Conservation (phyloP, 2,329 filamentous ascomycete genomes). For the Ophiocordyceps sinensis region DNA sequence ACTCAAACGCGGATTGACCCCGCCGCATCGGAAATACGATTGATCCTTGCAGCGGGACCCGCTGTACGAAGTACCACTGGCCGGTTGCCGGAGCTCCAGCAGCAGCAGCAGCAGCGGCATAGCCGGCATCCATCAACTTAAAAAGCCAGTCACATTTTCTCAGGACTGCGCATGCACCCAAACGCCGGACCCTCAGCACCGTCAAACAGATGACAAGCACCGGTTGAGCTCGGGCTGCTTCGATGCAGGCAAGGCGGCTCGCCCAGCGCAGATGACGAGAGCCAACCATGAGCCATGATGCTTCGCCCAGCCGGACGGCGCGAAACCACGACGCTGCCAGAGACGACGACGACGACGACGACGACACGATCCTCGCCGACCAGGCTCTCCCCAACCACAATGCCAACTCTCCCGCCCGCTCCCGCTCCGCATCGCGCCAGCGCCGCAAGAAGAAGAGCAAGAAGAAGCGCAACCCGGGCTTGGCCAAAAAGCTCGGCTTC, state of each 20-base stretch:
- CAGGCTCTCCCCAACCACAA: conserved; percentile 1
- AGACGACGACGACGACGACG: background rate
- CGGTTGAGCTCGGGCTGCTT: conserved; percentile 11
- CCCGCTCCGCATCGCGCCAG: conserved; percentile 14
- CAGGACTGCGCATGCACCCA: background rate
- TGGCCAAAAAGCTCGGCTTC: conserved; percentile 45
- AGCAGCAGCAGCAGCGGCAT: background rate
- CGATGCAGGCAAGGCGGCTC: conserved; percentile 15
- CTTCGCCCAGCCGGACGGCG: conserved; percentile 1
- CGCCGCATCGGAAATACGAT: conserved; percentile 3
- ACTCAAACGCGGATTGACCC: no score
- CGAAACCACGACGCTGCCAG: background rate
- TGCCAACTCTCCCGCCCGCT: conserved; percentile 5
- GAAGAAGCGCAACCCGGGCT: conserved; percentile 24
- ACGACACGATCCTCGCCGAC: background rate
- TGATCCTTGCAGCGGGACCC: background rate
- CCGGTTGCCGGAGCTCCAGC: no score
- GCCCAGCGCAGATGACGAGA: conserved; percentile 17
- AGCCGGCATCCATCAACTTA: background rate
- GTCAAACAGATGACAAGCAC: conserved; percentile 8
- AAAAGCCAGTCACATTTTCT: background rate
- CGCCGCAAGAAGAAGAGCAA: conserved; percentile 21
- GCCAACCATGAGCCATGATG: conserved; percentile 37
- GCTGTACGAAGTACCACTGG: no score
- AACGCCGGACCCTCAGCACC: background rate